These are phyloP conservation scores for Fusarium sp. DNA, from an alignment of 2,329 filamentous ascomycete species.

Conservation along the genomic window DNA sequence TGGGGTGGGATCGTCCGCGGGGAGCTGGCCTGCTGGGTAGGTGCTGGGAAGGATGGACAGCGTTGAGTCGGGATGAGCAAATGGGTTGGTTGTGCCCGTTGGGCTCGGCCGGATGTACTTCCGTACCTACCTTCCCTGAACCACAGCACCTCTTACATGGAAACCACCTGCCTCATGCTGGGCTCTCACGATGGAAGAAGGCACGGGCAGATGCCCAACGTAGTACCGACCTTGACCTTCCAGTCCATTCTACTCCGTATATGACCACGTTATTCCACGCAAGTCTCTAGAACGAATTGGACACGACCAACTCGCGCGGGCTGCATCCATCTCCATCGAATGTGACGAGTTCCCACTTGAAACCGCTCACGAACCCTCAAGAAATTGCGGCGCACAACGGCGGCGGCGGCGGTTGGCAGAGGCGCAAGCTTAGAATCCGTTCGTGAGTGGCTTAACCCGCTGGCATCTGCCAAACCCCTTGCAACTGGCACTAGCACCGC, in stretches of 20 bases:
- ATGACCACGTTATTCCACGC: not conserved
- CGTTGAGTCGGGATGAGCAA: slow-evolving; percentile 19
- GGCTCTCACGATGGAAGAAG: not conserved
- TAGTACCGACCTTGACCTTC: not conserved
- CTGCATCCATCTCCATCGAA: not conserved
- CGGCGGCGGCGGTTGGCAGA: slow-evolving; percentile 15
- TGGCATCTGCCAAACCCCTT: slow-evolving; percentile 36
- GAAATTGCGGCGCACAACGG: slow-evolving; percentile 11
- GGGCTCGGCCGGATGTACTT: slow-evolving; percentile 27
- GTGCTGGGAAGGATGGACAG: slow-evolving; percentile 12
- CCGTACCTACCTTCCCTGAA: slow-evolving; percentile 12
- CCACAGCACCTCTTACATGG: not conserved
- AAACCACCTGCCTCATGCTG: not conserved
- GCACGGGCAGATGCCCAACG: not conserved
- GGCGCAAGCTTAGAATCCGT: slow-evolving; percentile 2
- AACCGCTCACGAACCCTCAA: slow-evolving; percentile 11
- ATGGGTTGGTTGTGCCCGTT: slow-evolving; percentile 25
- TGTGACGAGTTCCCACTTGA: not conserved
- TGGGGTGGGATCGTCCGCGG: slow-evolving; percentile 26
- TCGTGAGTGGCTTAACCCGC: slow-evolving; percentile 2
- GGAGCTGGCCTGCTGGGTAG: slow-evolving; percentile 11
- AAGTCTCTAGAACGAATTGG: not conserved
- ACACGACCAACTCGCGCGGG: not conserved
- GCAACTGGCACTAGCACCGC: slow-evolving; percentile 25
- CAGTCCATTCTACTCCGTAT: not conserved